Evolutionary conservation across 192 early-diverging fungal genomes (phyloP).

Genomic region (Coemansia sp.): DNA sequence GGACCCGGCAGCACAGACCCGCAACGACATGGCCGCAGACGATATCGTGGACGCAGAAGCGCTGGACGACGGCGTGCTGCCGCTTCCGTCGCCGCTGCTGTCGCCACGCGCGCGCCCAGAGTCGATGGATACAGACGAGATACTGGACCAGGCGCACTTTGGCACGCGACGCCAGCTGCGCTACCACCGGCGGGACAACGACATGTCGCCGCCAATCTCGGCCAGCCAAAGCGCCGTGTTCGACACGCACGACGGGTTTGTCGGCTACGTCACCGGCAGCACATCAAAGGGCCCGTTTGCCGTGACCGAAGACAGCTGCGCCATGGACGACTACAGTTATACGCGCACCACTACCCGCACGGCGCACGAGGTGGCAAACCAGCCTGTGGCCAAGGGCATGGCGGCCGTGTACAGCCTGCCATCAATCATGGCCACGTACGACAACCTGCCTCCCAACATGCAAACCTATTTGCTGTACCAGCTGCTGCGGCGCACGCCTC

Average conservation of each 20-base stretch:
- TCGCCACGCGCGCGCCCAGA: slow-evolving; percentile 42
- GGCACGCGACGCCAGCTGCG: slow-evolving; percentile 14
- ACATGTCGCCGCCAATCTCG: slow-evolving; percentile 19
- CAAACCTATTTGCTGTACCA: slow-evolving; percentile 90
- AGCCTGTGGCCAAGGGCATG: slow-evolving; percentile 22
- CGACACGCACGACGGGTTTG: slow-evolving; percentile 10
- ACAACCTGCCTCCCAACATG: slow-evolving; percentile 70
- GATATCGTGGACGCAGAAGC: slow-evolving; percentile 4
- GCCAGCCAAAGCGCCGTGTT: slow-evolving; percentile 14
- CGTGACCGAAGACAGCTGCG: not conserved
- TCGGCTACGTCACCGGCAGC: slow-evolving; percentile 1
- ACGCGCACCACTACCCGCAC: slow-evolving; percentile 13
- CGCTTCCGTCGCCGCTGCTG: slow-evolving; percentile 45
- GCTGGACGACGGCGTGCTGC: slow-evolving; percentile 15
- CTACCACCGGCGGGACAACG: slow-evolving; percentile 3
- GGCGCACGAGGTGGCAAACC: slow-evolving; percentile 8
- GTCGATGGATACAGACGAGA: slow-evolving; percentile 35
- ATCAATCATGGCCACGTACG: slow-evolving; percentile 74
- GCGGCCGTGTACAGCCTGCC: slow-evolving; percentile 50
- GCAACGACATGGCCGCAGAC: not conserved
- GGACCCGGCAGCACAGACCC: not conserved
- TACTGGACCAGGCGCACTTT: slow-evolving; percentile 15
- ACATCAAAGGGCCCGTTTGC: not conserved
- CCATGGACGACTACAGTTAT: not conserved
- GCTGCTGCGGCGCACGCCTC: slow-evolving; percentile 79